Conservation (phyloP, 352 stramenopile species). For the Porosira glacialis region DNA sequence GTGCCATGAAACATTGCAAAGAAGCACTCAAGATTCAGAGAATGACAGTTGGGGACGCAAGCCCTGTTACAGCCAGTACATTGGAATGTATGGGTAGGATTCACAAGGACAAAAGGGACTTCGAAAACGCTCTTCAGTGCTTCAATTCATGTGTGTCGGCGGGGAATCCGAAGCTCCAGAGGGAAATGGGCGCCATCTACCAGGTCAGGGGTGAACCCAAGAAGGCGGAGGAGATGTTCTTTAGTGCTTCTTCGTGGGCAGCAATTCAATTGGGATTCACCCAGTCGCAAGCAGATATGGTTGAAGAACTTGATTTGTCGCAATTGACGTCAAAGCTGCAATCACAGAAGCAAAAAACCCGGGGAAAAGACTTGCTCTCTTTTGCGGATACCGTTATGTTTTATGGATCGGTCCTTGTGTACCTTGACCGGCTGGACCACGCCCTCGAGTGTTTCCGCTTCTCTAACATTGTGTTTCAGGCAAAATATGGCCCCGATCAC, state of each 20-base stretch:
- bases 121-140: constrained; percentile 53
- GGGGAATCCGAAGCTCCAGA: constrained; percentile 42
- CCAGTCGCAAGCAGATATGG: constrained; percentile 16
- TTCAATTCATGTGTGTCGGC: constrained; percentile 46
- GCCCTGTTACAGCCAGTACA: constrained; percentile 46
- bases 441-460: constrained; percentile 57
- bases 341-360: constrained; percentile 32
- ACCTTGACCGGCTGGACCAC: constrained; percentile 36
- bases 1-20: constrained; percentile 56
- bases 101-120: constrained; percentile 56
- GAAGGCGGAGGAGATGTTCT: constrained; percentile 43
- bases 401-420: constrained; percentile 50
- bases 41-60: constrained; percentile 49
- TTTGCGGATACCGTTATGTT: constrained; percentile 55
- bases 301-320: constrained; percentile 32
- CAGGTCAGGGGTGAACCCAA: constrained; percentile 43
- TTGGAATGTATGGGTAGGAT: constrained; percentile 56
- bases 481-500: constrained; percentile 56
- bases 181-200: constrained; percentile 49
- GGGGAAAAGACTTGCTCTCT: constrained; percentile 41
- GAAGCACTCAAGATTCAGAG: constrained; percentile 60
- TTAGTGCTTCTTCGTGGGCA: constrained; percentile 35
- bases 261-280: constrained; percentile 29
- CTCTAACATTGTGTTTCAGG: constrained; percentile 55
- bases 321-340: constrained; percentile 45